These are phyloP conservation scores for Penicillium bovifimosum DNA, from an alignment of 495 filamentous ascomycete species.

Conservation along the genomic window DNA sequence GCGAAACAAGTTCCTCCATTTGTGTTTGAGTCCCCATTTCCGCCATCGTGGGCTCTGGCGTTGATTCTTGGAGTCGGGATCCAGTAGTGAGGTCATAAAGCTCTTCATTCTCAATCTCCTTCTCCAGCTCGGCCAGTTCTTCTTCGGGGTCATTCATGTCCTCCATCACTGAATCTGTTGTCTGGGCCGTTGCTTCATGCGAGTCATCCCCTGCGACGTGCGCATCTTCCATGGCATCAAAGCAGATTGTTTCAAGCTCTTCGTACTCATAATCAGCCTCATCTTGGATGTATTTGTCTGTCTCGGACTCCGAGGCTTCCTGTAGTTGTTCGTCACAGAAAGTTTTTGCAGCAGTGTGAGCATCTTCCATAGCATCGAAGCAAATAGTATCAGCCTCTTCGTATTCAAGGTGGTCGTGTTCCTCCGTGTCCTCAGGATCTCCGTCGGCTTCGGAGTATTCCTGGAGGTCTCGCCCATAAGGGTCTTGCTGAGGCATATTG, in stretches of 20 bases:
- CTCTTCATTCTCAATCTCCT: slow-evolving; percentile 2
- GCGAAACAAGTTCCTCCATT: background rate
- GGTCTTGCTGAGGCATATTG: no score
- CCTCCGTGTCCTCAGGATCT: background rate
- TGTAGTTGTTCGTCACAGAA: background rate
- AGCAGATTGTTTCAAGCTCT: slow-evolving; percentile 22
- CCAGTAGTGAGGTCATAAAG: background rate
- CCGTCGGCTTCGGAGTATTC: background rate
- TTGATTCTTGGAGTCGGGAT: background rate
- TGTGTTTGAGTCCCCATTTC: background rate
- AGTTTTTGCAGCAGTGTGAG: slow-evolving; percentile 7
- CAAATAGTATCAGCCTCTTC: slow-evolving; percentile 24
- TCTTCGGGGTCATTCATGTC: slow-evolving; percentile 2
- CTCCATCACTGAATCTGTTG: background rate
- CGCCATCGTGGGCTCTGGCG: background rate
- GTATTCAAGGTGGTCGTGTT: slow-evolving; percentile 8
- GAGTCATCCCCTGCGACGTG: slow-evolving; percentile 9
- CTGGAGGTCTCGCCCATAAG: background rate
- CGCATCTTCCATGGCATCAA: slow-evolving; percentile 21
- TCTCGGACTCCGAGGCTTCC: background rate
- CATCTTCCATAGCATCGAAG: slow-evolving; percentile 20
- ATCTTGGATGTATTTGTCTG: background rate
- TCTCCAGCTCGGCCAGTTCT: background rate
- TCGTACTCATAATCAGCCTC: slow-evolving; percentile 16
- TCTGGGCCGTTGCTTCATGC: background rate